A percentile compares a stretch with the other conserved stretches of the same genome.
Conservation (phyloP, 306 rosid species). For the Alnus rubra region DNA sequence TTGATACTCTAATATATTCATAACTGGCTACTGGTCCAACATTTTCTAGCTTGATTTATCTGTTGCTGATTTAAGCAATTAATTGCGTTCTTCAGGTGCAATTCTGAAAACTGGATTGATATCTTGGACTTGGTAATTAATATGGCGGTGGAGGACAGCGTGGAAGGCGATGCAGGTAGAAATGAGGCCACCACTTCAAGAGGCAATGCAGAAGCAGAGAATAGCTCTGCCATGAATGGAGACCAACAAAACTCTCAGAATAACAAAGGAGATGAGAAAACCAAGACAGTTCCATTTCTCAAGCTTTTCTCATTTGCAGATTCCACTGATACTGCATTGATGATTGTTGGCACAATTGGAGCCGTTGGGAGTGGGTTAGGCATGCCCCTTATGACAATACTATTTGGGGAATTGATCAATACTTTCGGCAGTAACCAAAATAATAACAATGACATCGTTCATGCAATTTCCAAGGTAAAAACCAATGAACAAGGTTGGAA, state of each 20-base stretch:
- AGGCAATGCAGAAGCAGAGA: constrained; percentile 11
- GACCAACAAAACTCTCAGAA: constrained; percentile 9
- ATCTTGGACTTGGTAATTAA: constrained; percentile 4
- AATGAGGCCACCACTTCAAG: constrained; percentile 9
- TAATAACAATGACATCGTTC: constrained; percentile 20
- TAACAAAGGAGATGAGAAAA: constrained; percentile 20
- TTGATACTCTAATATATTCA: too few species aligned
- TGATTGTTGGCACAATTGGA: constrained; percentile 39
- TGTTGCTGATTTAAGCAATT: not conserved
- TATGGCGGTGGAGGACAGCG: constrained; percentile 26
- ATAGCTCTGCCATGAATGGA: not conserved
- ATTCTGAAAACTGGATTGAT: not conserved
- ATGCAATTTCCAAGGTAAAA: constrained; percentile 37
- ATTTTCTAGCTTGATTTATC: too few species aligned
- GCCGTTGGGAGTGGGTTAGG: constrained; percentile 41
- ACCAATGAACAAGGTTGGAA: too few species aligned
- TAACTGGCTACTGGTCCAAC: too few species aligned
- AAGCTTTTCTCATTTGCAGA: constrained; percentile 52
- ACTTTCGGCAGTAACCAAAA: constrained; percentile 41
- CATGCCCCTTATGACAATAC: not conserved
- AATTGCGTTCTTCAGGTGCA: constrained; percentile 10
- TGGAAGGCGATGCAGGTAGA: not conserved
- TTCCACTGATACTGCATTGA: constrained; percentile 33
- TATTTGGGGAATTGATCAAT: constrained; percentile 38
- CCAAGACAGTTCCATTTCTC: constrained; percentile 32